phyloP scores from a whole-genome alignment of 441 rosid species.

The Eutrema salsugineum region DNA sequence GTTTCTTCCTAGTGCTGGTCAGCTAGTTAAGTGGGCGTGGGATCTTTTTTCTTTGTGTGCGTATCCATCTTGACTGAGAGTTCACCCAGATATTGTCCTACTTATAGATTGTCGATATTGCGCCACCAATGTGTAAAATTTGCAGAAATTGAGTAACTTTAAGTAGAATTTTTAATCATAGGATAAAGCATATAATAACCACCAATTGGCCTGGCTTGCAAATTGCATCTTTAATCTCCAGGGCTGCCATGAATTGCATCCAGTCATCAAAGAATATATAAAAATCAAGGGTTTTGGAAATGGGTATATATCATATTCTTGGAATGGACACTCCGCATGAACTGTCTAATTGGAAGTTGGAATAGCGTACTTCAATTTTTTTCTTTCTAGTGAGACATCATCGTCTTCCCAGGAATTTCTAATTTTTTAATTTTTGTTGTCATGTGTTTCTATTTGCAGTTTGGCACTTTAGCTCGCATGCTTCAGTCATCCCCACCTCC shows the following conservation, averaged over 20 bases:
- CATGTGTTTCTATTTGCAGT: conserved; percentile 46
- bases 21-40: background rate
- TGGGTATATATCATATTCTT: background rate
- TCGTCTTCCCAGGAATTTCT: background rate
- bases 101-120: background rate
- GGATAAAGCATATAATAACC: background rate
- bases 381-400: background rate
- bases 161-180: background rate
- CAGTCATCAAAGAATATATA: background rate
- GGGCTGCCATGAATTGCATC: background rate
- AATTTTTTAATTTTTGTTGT: background rate
- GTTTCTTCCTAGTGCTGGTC: background rate
- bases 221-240: background rate
- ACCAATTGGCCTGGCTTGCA: background rate
- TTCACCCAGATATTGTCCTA: background rate
- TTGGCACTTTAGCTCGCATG: conserved; percentile 92
- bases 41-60: background rate
- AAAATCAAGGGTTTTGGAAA: background rate
- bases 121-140: background rate
- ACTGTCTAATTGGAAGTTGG: background rate
- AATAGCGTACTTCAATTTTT: background rate
- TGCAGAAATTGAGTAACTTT: background rate
- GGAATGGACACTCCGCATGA: background rate
- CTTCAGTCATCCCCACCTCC: conserved; percentile 99
- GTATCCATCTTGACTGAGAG: background rate